phyloP scores from a whole-genome alignment of 805 yeast species.

The Komagataella populi region DNA sequence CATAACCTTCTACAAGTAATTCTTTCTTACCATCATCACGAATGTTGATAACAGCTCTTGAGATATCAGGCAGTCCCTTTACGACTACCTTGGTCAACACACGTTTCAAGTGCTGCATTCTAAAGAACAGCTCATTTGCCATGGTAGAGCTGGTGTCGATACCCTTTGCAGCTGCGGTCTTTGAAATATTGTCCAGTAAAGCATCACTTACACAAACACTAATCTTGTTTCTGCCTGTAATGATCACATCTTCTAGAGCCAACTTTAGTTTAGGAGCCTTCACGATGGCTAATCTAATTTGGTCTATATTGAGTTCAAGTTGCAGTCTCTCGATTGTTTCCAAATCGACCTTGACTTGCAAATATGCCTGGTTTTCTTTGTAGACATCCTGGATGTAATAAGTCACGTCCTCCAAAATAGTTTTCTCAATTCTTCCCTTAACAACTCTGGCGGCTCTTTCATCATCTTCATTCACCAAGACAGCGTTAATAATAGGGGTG shows the following conservation, averaged over 20 bases:
- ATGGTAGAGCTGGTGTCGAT: conserved; percentile 18
- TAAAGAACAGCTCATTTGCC: conserved; percentile 53
- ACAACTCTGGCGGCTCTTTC: conserved; percentile 98
- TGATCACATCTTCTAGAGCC: conserved; percentile 52
- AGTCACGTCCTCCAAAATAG: conserved; percentile 75
- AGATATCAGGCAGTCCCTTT: conserved; percentile 81
- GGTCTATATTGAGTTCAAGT: conserved; percentile 75
- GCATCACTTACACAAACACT: conserved; percentile 46
- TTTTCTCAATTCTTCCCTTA: conserved; percentile 93
- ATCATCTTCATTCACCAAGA: conserved; percentile 81
- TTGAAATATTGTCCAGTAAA: conserved; percentile 18
- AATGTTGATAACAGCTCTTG: conserved; percentile 94
- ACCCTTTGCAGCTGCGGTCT: conserved; percentile 22
- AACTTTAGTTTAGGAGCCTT: conserved; percentile 86
- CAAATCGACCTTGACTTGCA: conserved; percentile 72
- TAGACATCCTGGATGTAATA: conserved; percentile 90
- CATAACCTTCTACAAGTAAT: conserved; percentile 94
- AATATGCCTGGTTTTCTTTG: conserved; percentile 59
- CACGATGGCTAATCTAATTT: conserved; percentile 71
- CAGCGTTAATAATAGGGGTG: conserved; percentile 93
- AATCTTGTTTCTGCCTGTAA: conserved; percentile 51
- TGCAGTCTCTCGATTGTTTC: conserved; percentile 81
- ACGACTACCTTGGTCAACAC: conserved; percentile 79
- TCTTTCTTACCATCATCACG: conserved; percentile 79
- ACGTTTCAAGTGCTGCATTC: conserved; percentile 83